Conservation (phyloP, 2,329 filamentous ascomycete species). For the Rhytidhysteron rufulum region DNA sequence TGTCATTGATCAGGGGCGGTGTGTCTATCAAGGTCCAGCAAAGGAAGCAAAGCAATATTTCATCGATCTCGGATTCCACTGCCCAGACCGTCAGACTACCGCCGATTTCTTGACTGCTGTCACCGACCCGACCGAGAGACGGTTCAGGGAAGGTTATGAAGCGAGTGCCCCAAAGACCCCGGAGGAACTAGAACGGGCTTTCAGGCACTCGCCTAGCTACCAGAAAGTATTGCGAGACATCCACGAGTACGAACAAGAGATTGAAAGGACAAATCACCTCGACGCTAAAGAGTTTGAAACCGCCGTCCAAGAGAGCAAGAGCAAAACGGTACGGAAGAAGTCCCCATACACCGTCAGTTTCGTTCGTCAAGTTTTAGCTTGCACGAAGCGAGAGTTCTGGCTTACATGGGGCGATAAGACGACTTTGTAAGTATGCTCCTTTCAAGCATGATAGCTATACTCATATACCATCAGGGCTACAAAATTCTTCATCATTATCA, state of each 20-base stretch:
- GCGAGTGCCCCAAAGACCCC: conserved; percentile 34
- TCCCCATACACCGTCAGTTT: conserved; percentile 1
- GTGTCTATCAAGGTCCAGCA: conserved; percentile 63
- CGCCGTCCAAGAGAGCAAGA: conserved; percentile 35
- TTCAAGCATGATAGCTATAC: no score
- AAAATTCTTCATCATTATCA: conserved; percentile 62
- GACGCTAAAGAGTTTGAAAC: conserved; percentile 32
- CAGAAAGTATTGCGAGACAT: conserved; percentile 35
- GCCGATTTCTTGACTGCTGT: conserved; percentile 75
- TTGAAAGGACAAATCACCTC: conserved; percentile 36
- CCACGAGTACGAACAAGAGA: conserved; percentile 33
- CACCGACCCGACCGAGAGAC: conserved; percentile 68
- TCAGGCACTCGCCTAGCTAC: conserved; percentile 49
- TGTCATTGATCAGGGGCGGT: conserved; percentile 68
- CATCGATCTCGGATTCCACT: conserved; percentile 60
- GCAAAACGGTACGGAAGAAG: conserved; percentile 36
- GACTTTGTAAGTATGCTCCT: conserved; percentile 71
- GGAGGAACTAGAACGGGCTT: conserved; percentile 40
- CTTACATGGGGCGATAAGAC: conserved; percentile 51
- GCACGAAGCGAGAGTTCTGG: not conserved
- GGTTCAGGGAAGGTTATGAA: conserved; percentile 54
- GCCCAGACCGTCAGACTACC: conserved; percentile 62
- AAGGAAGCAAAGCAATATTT: conserved; percentile 64
- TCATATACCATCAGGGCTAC: conserved; percentile 48
- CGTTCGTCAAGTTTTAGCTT: not conserved